phyloP scores from a whole-genome alignment of 768 basidiomycete species.

The Hemileccinum rubropunctum region DNA sequence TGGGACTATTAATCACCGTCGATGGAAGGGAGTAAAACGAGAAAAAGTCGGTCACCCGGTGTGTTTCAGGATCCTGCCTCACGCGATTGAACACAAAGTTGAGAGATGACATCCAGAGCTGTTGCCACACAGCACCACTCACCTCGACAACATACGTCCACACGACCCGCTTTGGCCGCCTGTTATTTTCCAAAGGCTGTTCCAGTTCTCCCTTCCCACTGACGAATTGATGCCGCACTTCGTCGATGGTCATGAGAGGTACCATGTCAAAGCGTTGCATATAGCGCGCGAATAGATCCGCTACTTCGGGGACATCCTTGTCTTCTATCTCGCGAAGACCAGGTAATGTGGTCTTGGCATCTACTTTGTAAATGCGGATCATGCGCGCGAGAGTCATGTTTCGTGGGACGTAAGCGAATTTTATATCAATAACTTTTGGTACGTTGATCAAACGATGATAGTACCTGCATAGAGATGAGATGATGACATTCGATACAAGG shows the following conservation, averaged over 20 bases:
- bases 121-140: slow-evolving; percentile 29
- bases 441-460: slow-evolving; percentile 91
- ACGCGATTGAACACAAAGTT: neutral
- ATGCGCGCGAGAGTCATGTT: slow-evolving; percentile 90
- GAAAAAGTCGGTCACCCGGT: slow-evolving; percentile 90
- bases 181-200: slow-evolving; percentile 29
- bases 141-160: slow-evolving; percentile 97
- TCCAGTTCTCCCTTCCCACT: slow-evolving; percentile 70
- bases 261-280: slow-evolving; percentile 85
- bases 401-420: slow-evolving; percentile 85
- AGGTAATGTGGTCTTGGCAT: slow-evolving; percentile 45
- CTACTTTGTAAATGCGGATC: slow-evolving; percentile 71
- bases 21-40: slow-evolving; percentile 98
- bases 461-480: slow-evolving; percentile 52
- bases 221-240: slow-evolving; percentile 83
- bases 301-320: slow-evolving; percentile 67
- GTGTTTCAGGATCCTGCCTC: slow-evolving; percentile 71
- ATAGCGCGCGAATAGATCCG: slow-evolving; percentile 69
- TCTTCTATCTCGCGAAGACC: slow-evolving; percentile 90
- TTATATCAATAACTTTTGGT: slow-evolving; percentile 85
- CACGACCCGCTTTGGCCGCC: slow-evolving; percentile 79
- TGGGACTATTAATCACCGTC: slow-evolving; percentile 77
- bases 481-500: neutral
- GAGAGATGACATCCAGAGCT: neutral
- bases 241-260: slow-evolving; percentile 71